These are phyloP conservation scores for Akebia trifoliata DNA, from an alignment of 164 flowering plant species.

Conservation along the genomic window DNA sequence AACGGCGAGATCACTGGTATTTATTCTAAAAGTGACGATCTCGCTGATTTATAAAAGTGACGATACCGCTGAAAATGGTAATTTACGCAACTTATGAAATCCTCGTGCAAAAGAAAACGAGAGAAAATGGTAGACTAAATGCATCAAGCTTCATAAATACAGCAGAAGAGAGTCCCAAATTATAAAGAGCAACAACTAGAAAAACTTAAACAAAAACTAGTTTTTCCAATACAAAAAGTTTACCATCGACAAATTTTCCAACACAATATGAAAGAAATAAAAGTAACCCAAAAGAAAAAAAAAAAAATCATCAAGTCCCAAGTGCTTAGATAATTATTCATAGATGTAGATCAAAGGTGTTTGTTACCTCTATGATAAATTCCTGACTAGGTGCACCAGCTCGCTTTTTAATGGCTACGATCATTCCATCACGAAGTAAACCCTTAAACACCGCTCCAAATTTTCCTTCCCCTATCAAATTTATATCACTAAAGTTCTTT, in stretches of 20 bases:
- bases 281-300: neutral
- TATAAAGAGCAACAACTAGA: neutral
- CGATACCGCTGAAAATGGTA: too few species aligned
- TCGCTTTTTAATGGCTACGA: conserved; percentile 83
- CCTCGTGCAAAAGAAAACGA: too few species aligned
- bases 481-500: conserved; percentile 60
- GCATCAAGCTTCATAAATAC: neutral
- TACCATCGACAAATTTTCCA: neutral
- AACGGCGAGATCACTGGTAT: too few species aligned
- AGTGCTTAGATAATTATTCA: neutral
- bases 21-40: too few species aligned
- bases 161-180: neutral
- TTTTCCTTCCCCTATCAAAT: conserved; percentile 78
- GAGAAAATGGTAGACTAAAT: too few species aligned
- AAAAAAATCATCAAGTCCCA: neutral
- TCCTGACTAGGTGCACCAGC: conserved; percentile 59
- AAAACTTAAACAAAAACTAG: neutral
- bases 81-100: too few species aligned
- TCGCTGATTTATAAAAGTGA: too few species aligned
- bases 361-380: conserved; percentile 68
- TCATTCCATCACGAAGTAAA: conserved; percentile 77
- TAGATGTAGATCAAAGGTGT: neutral
- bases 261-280: neutral
- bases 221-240: neutral
- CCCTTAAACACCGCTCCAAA: conserved; percentile 90